Conservation (phyloP, 2,329 filamentous ascomycete genomes). For the Colletotrichum sp. region DNA sequence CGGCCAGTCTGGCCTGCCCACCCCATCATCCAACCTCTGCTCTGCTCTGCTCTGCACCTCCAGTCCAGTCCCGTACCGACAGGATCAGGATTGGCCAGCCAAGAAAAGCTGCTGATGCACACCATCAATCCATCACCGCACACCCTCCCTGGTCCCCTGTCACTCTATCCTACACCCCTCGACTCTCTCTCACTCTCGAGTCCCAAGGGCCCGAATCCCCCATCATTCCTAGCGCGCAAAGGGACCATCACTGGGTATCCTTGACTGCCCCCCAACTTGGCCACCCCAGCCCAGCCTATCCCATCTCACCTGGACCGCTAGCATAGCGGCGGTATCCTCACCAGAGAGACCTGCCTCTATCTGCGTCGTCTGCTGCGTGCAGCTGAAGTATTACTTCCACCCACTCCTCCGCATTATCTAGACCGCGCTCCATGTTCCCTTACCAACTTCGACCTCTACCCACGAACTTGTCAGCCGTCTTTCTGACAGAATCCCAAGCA, state of each 20-base stretch:
- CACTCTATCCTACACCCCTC: slow-evolving; percentile 3
- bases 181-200: neutral
- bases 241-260: slow-evolving; percentile 14
- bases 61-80: neutral
- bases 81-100: slow-evolving; percentile 14
- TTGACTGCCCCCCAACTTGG: slow-evolving; percentile 16
- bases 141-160: neutral
- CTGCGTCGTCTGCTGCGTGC: slow-evolving; percentile 11
- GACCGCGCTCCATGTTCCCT: neutral
- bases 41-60: neutral
- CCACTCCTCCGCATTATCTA: slow-evolving; percentile 15
- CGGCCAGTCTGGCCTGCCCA: neutral
- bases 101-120: slow-evolving; percentile 19
- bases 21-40: neutral
- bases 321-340: slow-evolving; percentile 16
- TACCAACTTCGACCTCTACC: neutral
- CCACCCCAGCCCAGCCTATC: slow-evolving; percentile 12
- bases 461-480: neutral
- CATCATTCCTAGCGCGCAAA: slow-evolving; percentile 10
- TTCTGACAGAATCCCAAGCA: neutral
- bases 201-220: slow-evolving; percentile 10
- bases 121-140: slow-evolving; percentile 7
- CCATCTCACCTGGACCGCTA: neutral
- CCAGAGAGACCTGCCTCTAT: slow-evolving; percentile 11
- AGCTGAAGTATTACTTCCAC: slow-evolving; percentile 20